phyloP scores from a whole-genome alignment of 352 stramenopile genomes.

The Saprolegnia diclina region DNA sequence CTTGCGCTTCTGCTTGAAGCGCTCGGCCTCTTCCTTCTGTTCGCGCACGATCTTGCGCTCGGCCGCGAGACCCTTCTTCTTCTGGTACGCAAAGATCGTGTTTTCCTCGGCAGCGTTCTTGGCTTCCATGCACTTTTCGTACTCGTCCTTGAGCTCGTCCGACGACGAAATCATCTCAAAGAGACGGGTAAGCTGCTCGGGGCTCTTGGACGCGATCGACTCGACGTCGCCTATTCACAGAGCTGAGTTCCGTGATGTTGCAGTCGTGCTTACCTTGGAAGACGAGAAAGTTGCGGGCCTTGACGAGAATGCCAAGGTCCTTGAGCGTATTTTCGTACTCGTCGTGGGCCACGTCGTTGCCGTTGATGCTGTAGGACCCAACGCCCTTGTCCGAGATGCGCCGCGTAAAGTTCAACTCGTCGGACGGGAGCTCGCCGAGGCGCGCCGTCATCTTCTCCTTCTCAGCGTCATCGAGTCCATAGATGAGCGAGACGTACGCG shows the following conservation, averaged over 20 bases:
- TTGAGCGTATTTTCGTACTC: conserved; percentile 92
- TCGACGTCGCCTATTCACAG: conserved; percentile 91
- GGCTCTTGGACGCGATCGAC: conserved; percentile 93
- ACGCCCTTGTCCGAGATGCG: conserved; percentile 89
- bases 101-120: conserved; percentile 93
- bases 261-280: conserved; percentile 78
- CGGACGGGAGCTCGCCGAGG: conserved; percentile 28
- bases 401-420: conserved; percentile 90
- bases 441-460: conserved; percentile 31
- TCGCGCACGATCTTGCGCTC: conserved; percentile 92
- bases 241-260: neutral
- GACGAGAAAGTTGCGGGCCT: conserved; percentile 99
- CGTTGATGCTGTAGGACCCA: conserved; percentile 77
- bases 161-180: conserved; percentile 96
- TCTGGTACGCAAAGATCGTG: conserved; percentile 93
- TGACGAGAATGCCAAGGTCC: conserved; percentile 96
- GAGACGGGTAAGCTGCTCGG: conserved; percentile 93
- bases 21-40: conserved; percentile 91
- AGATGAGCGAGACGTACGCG: conserved; percentile 93
- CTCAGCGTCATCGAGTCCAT: conserved; percentile 73
- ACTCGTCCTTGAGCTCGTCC: conserved; percentile 79
- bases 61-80: conserved; percentile 92
- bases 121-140: conserved; percentile 71
- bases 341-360: conserved; percentile 80
- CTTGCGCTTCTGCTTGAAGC: conserved; percentile 64